Evolutionary conservation across 345 rosid species (phyloP), one percentile per base, ranked within the genome.

Genomic region (Arabidopsis arenosa): DNA sequence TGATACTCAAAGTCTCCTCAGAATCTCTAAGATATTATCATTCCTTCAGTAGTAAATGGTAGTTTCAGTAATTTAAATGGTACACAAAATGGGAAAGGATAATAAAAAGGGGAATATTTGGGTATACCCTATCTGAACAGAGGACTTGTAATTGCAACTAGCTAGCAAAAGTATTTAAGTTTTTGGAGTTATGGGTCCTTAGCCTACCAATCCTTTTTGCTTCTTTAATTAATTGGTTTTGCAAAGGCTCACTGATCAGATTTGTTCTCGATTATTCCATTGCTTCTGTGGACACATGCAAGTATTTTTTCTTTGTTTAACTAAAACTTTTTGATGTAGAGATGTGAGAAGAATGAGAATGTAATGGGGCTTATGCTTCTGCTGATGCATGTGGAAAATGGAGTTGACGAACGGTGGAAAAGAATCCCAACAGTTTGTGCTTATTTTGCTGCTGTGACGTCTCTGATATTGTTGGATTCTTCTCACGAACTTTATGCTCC

Each of bases 401-500:
- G 91, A 68, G 88, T 92, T 56, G 69, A 83, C 70, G 88, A 95
- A 66, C 79, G 85, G 26, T 90, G 97, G 97, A 93, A 92, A 81
- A 86, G 90, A 79, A 84, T 95, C 75, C 96, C 97, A 70, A 85
- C 96, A 35, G 70, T 90, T 75, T 76, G 87, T 77, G 85, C 97
- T 75, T 70, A 88, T 76, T 92, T 95, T 81, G 95, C 90, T 5
- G 97, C 97, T 13, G 97, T 90, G 85, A 23, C 93, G 67, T 95
- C 99, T 44, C 78, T 92, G 43, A 80, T 92, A 82, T 83, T 92
- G 82, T 85, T 95, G 87, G 87, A 95, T 86, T 81, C 89, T 76
- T 88, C 85, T 66, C 84, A 90, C 78, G 96, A 89, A 63, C 89
- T 85, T 83, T 84, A 86, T 81, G n/a, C 79, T 57, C 70, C 86